phyloP scores from a whole-genome alignment of 2,329 filamentous ascomycete genomes.

The Diaporthe sp. region DNA sequence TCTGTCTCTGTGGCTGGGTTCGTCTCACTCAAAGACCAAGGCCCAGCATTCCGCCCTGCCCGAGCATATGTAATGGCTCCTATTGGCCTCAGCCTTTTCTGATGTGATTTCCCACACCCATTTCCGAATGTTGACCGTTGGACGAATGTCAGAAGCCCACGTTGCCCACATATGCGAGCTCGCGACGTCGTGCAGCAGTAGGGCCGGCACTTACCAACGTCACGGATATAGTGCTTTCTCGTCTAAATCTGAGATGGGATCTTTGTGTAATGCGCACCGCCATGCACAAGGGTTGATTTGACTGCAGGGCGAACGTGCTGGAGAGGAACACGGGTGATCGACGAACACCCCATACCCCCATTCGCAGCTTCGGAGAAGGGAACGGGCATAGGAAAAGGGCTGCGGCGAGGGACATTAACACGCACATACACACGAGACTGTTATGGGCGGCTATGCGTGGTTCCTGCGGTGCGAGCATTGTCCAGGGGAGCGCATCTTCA shows the following conservation, averaged over 20 bases:
- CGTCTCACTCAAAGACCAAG: slow-evolving; percentile 34
- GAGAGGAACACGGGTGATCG: neutral
- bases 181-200: slow-evolving; percentile 39
- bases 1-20: slow-evolving; percentile 36
- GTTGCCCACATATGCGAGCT: slow-evolving; percentile 41
- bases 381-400: neutral
- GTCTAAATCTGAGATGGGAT: slow-evolving; percentile 42
- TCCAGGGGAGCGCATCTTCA: slow-evolving; percentile 28
- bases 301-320: slow-evolving; percentile 12
- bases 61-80: slow-evolving; percentile 13
- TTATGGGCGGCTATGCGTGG: slow-evolving; percentile 21
- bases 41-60: slow-evolving; percentile 20
- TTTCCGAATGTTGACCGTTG: slow-evolving; percentile 27
- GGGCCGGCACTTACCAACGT: slow-evolving; percentile 41
- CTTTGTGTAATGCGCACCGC: slow-evolving; percentile 37
- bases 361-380: neutral
- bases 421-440: slow-evolving; percentile 33
- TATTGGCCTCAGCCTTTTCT: slow-evolving; percentile 24
- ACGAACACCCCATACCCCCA: neutral
- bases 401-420: slow-evolving; percentile 11
- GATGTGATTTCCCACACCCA: slow-evolving; percentile 22
- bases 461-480: slow-evolving; percentile 34
- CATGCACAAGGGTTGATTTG: slow-evolving; percentile 21
- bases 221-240: slow-evolving; percentile 42
- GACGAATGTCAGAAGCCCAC: slow-evolving; percentile 40